Evolutionary conservation across 1,284 basidiomycete species (phyloP), one percentile per base, ranked within the genome.

Genomic region (Pseudozyma flocculosa): DNA sequence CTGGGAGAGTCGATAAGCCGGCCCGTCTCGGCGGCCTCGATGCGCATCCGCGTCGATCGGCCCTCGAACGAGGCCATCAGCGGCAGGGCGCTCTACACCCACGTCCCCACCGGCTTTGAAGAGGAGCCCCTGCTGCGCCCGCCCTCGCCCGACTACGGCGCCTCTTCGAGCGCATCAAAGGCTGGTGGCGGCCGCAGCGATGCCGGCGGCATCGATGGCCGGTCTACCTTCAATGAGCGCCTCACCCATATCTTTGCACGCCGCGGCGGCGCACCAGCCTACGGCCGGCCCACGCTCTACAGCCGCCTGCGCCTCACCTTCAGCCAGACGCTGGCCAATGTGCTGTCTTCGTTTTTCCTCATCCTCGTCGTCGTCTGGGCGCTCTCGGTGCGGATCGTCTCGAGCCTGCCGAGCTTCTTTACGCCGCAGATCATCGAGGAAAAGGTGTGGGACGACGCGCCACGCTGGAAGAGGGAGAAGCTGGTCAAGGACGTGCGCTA

Each of bases 401-500:
- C 63, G 4, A 60, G 54, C 18, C 54, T 75, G 14, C 68, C 69
- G 13, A 61, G 55, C 24, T 51, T 60, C 50, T 40, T 53, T 26
- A 36, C 54, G 0, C 57, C 57, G 19, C 39, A 45, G 17, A 22
- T 45, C 26, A 46, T 55, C 34, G 54, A 54, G 45, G 21, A 23
- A 24, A 56, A 50, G 34, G 55, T 63, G 4, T 85, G 85, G 85
- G 84, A 86, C 63, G 79, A 83, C 43, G 78, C 79, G 4, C 66
- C 72, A 36, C 79, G 81, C 48, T 84, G 82, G 81, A 73, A 73
- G 51, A 79, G 80, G 40, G 75, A 78, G 41, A 80, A 80, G 54
- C 78, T 84, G 32, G 79, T 80, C 54, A 84, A 84, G 57, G 83
- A 85, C 58, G 82, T 84, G 3, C 72, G 75, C 37, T 84, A 84